Evolutionary conservation across 192 early-diverging fungal species (phyloP).

Genomic region (Pilaira anomala): DNA sequence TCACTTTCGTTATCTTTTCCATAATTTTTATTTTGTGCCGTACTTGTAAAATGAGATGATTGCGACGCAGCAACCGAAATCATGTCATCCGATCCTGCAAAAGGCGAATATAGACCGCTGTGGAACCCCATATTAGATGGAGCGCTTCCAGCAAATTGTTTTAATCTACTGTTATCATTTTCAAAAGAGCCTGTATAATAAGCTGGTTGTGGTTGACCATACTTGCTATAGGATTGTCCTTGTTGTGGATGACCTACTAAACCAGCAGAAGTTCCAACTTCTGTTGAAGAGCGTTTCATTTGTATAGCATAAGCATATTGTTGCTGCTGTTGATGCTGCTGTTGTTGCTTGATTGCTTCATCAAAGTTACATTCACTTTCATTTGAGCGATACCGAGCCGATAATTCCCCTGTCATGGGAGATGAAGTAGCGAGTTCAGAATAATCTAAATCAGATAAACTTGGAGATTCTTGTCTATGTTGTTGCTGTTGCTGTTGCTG

Average conservation of each 20-base stretch:
- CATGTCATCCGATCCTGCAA: conserved; percentile 13
- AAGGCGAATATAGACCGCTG: conserved; percentile 4
- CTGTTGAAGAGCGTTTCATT: conserved; percentile 16
- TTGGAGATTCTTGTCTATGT: conserved; percentile 21
- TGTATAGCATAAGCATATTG: conserved; percentile 2
- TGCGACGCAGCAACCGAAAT: conserved; percentile 6
- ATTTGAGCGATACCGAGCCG: not conserved
- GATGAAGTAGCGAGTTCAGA: conserved; percentile 14
- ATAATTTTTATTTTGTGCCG: not conserved
- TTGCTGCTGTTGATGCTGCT: not conserved
- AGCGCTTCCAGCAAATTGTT: conserved; percentile 18
- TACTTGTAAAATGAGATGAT: conserved; percentile 9
- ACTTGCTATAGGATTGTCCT: not conserved
- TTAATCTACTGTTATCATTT: conserved; percentile 1
- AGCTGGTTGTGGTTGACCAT: not conserved
- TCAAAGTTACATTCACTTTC: not conserved
- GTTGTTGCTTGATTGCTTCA: not conserved
- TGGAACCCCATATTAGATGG: conserved; percentile 17
- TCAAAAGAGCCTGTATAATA: not conserved
- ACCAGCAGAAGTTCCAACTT: not conserved
- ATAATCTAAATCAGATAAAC: conserved; percentile 30
- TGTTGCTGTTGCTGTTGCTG: conserved; percentile 19
- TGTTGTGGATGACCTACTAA: not conserved
- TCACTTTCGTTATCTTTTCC: not conserved
- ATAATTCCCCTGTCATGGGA: conserved; percentile 11